Conservation (phyloP, 352 stramenopile genomes). For the Globisporangium mamillatum region DNA sequence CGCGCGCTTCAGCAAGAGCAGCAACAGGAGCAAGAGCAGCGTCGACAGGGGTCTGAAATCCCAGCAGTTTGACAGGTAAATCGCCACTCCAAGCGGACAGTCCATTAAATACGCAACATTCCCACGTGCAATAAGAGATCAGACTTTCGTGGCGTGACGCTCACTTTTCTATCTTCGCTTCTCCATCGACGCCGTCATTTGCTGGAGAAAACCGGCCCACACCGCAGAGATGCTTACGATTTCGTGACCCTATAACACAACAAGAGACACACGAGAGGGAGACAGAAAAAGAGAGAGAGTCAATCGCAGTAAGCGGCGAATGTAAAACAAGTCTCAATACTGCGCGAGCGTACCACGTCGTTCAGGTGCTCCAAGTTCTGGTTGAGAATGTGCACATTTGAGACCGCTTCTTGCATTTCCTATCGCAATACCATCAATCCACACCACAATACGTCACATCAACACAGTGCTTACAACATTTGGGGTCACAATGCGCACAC, state of each 20-base stretch:
- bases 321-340: not conserved
- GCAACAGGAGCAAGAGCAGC: conserved; percentile 18
- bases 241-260: conserved; percentile 49
- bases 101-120: conserved; percentile 7
- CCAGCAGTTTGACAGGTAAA: conserved; percentile 13
- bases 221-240: conserved; percentile 69
- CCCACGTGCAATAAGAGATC: not conserved
- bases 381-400: conserved; percentile 79
- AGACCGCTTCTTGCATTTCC: conserved; percentile 77
- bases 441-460: no score
- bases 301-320: not conserved
- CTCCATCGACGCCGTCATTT: conserved; percentile 44
- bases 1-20: conserved; percentile 28
- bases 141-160: not conserved
- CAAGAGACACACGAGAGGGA: conserved; percentile 4
- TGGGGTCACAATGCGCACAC: not conserved
- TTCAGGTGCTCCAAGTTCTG: conserved; percentile 83
- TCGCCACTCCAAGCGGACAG: not conserved
- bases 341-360: conserved; percentile 48
- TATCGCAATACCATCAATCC: conserved; percentile 16
- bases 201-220: conserved; percentile 69
- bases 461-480: no score
- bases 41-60: conserved; percentile 7
- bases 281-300: not conserved
- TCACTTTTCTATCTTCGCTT: conserved; percentile 33